Evolutionary conservation across 371 early-diverging fungal species (phyloP).

Genomic region (Saksenaea vasiformis): DNA sequence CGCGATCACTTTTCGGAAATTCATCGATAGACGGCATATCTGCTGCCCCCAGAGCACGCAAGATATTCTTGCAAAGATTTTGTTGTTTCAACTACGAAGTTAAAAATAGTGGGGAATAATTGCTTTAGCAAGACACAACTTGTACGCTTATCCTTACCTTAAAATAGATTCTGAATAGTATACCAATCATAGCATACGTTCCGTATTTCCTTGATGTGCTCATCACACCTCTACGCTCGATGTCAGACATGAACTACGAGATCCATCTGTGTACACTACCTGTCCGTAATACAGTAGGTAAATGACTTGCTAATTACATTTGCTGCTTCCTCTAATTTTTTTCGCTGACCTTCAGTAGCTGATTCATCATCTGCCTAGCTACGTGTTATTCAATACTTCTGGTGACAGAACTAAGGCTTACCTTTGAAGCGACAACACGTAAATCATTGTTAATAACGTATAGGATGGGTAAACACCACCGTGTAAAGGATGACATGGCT

Average conservation of each 20-base stretch:
- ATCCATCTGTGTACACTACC: constrained; percentile 41
- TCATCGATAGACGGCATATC: constrained; percentile 74
- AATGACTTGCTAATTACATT: constrained; percentile 87
- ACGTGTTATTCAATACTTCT: neutral
- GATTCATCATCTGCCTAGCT: constrained; percentile 61
- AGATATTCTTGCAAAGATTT: constrained; percentile 81
- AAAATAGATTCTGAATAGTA: constrained; percentile 85
- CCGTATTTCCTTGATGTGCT: constrained; percentile 85
- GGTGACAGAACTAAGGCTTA: constrained; percentile 9
- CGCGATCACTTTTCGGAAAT: constrained; percentile 85
- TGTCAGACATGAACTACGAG: neutral
- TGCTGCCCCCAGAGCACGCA: constrained; percentile 71
- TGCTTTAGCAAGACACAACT: neutral
- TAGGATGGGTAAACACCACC: constrained; percentile 56
- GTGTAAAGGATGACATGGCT: constrained; percentile 38
- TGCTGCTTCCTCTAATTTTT: constrained; percentile 82
- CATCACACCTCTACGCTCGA: constrained; percentile 37
- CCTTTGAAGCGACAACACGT: constrained; percentile 40
- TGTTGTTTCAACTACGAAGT: constrained; percentile 62
- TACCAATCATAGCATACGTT: constrained; percentile 80
- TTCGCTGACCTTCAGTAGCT: constrained; percentile 35
- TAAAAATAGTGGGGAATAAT: neutral
- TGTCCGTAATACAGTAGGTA: constrained; percentile 81
- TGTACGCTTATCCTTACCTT: constrained; percentile 49
- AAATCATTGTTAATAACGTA: constrained; percentile 63